Conservation (phyloP, 1,139 yeast species). For the Neolecta irregularis region DNA sequence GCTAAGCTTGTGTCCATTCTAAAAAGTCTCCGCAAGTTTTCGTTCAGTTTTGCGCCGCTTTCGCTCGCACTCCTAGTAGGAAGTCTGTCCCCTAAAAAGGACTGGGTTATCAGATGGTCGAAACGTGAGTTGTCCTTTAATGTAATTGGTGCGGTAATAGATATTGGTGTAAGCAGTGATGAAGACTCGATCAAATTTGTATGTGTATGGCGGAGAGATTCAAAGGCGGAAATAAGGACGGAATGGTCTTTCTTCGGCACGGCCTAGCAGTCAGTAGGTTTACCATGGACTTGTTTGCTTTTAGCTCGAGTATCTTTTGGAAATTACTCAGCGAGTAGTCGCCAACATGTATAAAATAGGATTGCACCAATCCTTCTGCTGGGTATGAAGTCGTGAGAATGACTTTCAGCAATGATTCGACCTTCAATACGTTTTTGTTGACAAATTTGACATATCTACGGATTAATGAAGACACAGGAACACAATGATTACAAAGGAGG, state of each 20-base stretch:
- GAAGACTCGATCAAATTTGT: constrained; percentile 4
- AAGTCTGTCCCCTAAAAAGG: too few relatives aligned
- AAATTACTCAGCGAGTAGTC: constrained; percentile 52
- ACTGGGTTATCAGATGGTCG: too few relatives aligned
- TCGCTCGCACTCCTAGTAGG: too few relatives aligned
- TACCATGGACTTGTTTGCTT: constrained; percentile 29
- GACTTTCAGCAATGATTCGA: constrained; percentile 52
- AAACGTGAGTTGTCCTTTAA: too few relatives aligned
- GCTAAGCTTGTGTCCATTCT: too few relatives aligned
- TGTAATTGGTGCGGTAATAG: constrained; percentile 2
- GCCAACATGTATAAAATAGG: constrained; percentile 51
- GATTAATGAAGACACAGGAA: background rate
- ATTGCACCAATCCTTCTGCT: constrained; percentile 47
- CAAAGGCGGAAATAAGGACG: background rate
- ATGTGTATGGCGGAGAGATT: background rate
- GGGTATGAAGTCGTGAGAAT: constrained; percentile 48
- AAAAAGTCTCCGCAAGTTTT: too few relatives aligned
- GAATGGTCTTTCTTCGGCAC: constrained; percentile 2
- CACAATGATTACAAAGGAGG: constrained; percentile 10
- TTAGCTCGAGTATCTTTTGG: constrained; percentile 45
- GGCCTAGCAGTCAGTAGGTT: background rate
- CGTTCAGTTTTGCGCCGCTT: too few relatives aligned
- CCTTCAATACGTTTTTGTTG: constrained; percentile 33
- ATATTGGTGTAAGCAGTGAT: background rate
- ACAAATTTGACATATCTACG: constrained; percentile 34